Percentiles rank a stretch among this genome's conserved stretches.
These are phyloP conservation scores for Sporothrix humicola DNA, from an alignment of 2,329 filamentous ascomycete species.

Conservation along the genomic window DNA sequence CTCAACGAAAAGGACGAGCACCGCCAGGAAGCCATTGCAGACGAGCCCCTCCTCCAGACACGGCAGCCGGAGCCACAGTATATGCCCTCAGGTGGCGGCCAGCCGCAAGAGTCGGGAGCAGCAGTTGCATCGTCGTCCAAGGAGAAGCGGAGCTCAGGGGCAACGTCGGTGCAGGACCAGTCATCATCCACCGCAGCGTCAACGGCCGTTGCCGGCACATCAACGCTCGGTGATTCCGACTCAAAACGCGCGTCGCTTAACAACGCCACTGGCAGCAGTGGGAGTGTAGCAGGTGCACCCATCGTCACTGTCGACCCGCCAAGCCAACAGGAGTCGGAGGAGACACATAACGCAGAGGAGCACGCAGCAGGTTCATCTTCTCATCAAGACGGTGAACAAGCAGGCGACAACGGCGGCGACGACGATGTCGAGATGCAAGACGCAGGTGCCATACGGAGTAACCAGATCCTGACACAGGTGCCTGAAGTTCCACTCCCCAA, in stretches of 20 bases:
- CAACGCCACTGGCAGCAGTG: constrained; percentile 46
- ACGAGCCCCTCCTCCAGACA: constrained; percentile 35
- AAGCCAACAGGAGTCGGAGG: constrained; percentile 31
- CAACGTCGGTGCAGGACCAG: constrained; percentile 54
- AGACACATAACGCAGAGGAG: constrained; percentile 23
- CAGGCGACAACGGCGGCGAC: constrained; percentile 52
- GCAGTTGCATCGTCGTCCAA: constrained; percentile 47
- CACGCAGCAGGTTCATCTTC: constrained; percentile 40
- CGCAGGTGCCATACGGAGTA: constrained; percentile 54
- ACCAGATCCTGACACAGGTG: constrained; percentile 48
- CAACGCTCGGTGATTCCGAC: constrained; percentile 50
- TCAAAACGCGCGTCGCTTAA: constrained; percentile 51
- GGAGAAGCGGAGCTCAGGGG: constrained; percentile 54
- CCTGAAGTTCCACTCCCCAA: constrained; percentile 48
- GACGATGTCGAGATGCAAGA: constrained; percentile 73
- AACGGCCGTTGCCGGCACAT: constrained; percentile 34
- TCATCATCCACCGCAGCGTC: constrained; percentile 39
- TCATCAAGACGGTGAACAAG: constrained; percentile 37
- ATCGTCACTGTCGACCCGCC: constrained; percentile 53
- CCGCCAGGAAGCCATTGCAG: constrained; percentile 32
- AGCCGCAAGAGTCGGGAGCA: constrained; percentile 8
- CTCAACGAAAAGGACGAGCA: constrained; percentile 58
- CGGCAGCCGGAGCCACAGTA: constrained; percentile 38
- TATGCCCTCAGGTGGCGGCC: constrained; percentile 18
- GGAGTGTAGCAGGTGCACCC: constrained; percentile 41